Evolutionary conservation across 192 early-diverging fungal species (phyloP), one percentile per base, ranked within the genome.

Genomic region (Anaeromyces robustus): DNA sequence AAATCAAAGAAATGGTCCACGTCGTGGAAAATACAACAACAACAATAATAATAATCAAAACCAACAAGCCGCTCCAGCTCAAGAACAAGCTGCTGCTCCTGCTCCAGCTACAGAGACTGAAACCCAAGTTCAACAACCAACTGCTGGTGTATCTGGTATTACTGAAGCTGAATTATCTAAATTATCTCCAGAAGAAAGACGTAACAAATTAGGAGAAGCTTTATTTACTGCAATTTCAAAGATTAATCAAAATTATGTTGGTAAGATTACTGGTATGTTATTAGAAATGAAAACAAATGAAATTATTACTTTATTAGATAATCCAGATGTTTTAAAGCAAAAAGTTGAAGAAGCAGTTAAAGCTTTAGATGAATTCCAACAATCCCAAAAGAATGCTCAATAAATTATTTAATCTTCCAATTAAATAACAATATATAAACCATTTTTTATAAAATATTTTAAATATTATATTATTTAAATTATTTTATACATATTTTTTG

Each of bases 261-360:
- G 96, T 83, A 98, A 99, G 93, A 95, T 99, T 85, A 98, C 97
- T 32, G 98, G 98, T 81, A 98, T 99, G 97, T 89, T 97, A 79
- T 89, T 98, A 78, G 97, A 99, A 88, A 99, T 98, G 97, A 95
- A 98, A 85, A 96, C 96, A 83, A 87, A 89, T 79, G 98, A 99
- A 86, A 87, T 98, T 79, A 87, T 98, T 80, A 91, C 94, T 86
- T 84, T 98, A 80, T 86, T 98, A 79, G 97, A 97, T 86, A 90
- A 91, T 86, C 84, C 86, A 77, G 92, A 90, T 77, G 95, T 93
- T 26, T 90, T 96, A 77, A 83, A 89, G 78, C 88, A 81, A 80
- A 98, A 97, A 90, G 90, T 98, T 80, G 82, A 86, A n/a, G 96
- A 98, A 88, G 96, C 96, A 68, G 84, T 96, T 79, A 86, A 87